A percentile compares a stretch with the other conserved stretches of the same genome.
These are phyloP conservation scores for Dipsacomyces acuminosporus DNA, from an alignment of 371 early-diverging fungal species.

Conservation along the genomic window DNA sequence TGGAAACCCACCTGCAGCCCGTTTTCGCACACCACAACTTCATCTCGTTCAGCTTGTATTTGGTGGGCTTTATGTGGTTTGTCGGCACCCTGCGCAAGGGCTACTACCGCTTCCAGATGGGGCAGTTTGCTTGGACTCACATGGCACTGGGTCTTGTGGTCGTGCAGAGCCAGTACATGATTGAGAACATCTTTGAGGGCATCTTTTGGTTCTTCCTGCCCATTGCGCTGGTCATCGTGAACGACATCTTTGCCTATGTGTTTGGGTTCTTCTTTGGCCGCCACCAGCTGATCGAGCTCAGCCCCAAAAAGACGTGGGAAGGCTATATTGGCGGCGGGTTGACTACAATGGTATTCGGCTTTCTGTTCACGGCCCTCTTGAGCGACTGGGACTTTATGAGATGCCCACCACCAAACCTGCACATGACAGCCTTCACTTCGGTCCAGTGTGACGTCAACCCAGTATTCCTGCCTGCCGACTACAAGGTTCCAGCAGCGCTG, in stretches of 20 bases:
- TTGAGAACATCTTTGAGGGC: conserved; percentile 97
- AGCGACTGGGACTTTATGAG: conserved; percentile 73
- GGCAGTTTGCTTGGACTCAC: conserved; percentile 94
- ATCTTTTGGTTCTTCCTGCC: conserved; percentile 96
- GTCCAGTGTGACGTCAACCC: conserved; percentile 62
- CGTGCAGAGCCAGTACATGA: conserved; percentile 85
- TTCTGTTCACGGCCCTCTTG: conserved; percentile 53
- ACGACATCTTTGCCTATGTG: conserved; percentile 98
- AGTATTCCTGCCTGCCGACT: conserved; percentile 58
- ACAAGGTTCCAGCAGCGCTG: conserved; percentile 52
- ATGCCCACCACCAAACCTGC: conserved; percentile 69
- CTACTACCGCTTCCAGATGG: conserved; percentile 83
- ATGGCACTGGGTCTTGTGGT: conserved; percentile 89
- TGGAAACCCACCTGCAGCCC: conserved; percentile 72
- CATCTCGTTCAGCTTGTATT: conserved; percentile 85
- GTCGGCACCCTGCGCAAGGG: conserved; percentile 89
- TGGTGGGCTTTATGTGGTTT: conserved; percentile 88
- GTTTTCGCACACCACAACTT: conserved; percentile 92
- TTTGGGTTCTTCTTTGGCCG: conserved; percentile 93
- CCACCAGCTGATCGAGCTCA: conserved; percentile 90
- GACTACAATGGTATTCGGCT: conserved; percentile 81
- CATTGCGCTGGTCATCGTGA: conserved; percentile 87
- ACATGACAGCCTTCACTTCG: conserved; percentile 53
- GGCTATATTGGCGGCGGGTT: conserved; percentile 96
- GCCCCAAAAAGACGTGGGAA: conserved; percentile 99